Base-by-base conservation (phyloP, 1,284 basidiomycete genomes). In the Cerrena zonata region DNA sequence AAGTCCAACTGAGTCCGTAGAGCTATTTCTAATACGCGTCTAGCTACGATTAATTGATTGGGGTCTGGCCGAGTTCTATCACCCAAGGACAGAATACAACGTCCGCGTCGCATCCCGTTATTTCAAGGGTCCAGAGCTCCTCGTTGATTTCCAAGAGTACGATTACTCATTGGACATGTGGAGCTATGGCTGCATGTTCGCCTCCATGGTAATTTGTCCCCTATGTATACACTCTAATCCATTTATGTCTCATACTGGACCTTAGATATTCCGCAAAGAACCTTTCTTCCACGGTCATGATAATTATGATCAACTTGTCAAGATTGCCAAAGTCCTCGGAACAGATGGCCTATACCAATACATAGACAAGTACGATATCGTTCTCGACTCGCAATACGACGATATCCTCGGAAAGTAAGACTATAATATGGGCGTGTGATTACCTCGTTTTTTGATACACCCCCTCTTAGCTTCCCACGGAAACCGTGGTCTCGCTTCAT, bases 211-310 rank as follows among this genome's bases (percentile, higher is more conserved):
- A 61, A 57, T 77, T 22, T 13, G 40, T 43, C 38, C 41, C 46
- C 36, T 22, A 18, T 15, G 38, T 24, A 47, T 27, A 18, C 30
- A 7, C 19, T 18, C 34, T 13, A 22, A 42, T 51, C 49, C 53
- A 21, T 48, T 24, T 38, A 27, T 37, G 36, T 48, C n/a, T n/a
- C n/a, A n/a, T n/a, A n/a, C n/a, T n/a, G n/a, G n/a, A n/a, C n/a
- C n/a, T n/a, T 61, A 95, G 92, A 99, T 99, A 65, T 98, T 99
- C 82, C 84, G 95, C 59, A 98, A 98, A 71, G 95, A 99, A 66
- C 95, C 95, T 12, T 96, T 99, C 76, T 99, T 99, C 82, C 95
- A 99, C 65, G 95, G 95, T 12, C 94, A 97, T 67, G 94, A 98
- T 71, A 99, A 99, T 69, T 96, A 95, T 65, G 96, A 99, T 71